Evolutionary conservation across 345 rosid genomes (phyloP), one percentile per base, ranked within the genome.

Genomic region (Populus deltoides): DNA sequence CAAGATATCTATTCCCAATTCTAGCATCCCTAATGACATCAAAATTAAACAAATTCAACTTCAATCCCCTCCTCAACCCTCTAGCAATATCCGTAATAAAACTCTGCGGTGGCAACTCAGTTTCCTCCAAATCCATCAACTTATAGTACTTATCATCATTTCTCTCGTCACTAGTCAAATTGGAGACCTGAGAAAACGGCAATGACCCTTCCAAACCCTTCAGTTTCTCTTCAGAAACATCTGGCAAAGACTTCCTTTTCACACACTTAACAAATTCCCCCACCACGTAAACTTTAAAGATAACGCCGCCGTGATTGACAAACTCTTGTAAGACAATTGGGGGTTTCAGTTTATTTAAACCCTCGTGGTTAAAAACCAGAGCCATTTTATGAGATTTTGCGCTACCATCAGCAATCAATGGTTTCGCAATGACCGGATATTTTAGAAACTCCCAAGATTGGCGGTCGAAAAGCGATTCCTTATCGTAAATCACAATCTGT

Each of bases 291-390:
- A 90, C 88, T 83, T 89, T 89, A 71, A 90, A 89, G 27, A 90
- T 83, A 13, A 90, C 94, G 3, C 94, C 94, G 11, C 94, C 92
- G 73, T 90, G 92, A 53, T 90, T 90, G 65, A 89, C 84, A 33
- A 90, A 90, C 74, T 90, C 92, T 81, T 90, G 94, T 36, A 90
- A 70, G 10, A 90, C 91, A 49, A 88, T 88, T 18, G 94, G 92
- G 4, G 92, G 85, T 73, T 76, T 86, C 39, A 86, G 80, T 85
- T 79, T 82, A 73, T 81, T 84, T 72, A 90, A 75, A 10, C 94
- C 92, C 0, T 85, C 92, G 15, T 74, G 82, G 80, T 89, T 85
- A 72, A 89, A 89, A 53, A 90, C 80, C 68, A 90, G 80, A 24
- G 81, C 33, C 92, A 90, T 90, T 76, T 88, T 87, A 80, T 90